Percentiles rank a stretch among this genome's conserved stretches.
Evolutionary conservation across 768 basidiomycete species (phyloP).

Genomic region (Daedaleopsis sinensis): DNA sequence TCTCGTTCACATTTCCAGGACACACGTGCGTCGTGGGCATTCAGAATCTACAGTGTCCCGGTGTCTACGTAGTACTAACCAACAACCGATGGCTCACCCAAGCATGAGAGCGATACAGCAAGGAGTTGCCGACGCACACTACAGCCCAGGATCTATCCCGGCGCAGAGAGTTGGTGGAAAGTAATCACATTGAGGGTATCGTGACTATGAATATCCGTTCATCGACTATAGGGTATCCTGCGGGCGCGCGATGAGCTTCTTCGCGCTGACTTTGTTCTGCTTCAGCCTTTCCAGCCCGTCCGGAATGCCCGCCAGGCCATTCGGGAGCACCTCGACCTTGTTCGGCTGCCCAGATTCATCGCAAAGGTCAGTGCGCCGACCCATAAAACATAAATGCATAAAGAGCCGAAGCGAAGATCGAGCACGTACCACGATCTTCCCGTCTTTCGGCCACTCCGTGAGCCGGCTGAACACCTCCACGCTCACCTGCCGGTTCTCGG

Average conservation of each 20-base stretch:
- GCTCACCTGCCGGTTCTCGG: conserved; percentile 6
- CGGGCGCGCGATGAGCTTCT: conserved; percentile 28
- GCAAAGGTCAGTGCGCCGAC: not conserved
- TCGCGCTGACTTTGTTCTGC: conserved; percentile 27
- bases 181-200: too few relatives aligned
- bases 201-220: not conserved
- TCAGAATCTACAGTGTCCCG: too few relatives aligned
- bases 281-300: conserved; percentile 20
- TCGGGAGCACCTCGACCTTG: conserved; percentile 24
- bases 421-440: conserved; percentile 21
- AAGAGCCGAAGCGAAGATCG: not conserved
- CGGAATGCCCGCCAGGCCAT: conserved; percentile 24
- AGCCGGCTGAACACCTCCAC: conserved; percentile 16
- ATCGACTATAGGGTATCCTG: conserved; percentile 23
- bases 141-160: too few relatives aligned
- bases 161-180: too few relatives aligned
- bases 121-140: too few relatives aligned
- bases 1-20: too few relatives aligned
- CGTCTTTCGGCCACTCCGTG: conserved; percentile 17
- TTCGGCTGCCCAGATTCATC: conserved; percentile 20
- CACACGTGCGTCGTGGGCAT: too few relatives aligned
- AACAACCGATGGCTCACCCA: too few relatives aligned
- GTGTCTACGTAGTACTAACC: too few relatives aligned
- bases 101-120: too few relatives aligned
- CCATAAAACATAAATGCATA: too few relatives aligned